Conservation (phyloP, 768 basidiomycete genomes). For the Lactarius vividus region DNA sequence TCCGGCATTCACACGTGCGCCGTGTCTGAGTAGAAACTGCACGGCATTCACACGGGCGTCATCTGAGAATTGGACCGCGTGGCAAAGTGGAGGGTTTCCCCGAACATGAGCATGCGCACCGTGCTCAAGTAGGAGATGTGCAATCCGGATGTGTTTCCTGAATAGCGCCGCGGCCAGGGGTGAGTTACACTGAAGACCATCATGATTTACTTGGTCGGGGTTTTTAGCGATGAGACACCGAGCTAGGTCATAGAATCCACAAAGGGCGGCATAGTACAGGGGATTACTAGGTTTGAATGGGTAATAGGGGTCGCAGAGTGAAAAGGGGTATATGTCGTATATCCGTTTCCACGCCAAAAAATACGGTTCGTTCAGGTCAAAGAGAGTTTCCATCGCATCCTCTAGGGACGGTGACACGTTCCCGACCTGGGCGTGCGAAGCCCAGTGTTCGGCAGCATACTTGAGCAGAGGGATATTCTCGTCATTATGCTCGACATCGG, state of each 20-base stretch:
- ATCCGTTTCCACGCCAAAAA: too few species aligned
- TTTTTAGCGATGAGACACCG: neutral
- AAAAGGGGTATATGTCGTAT: neutral
- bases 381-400: neutral
- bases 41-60: neutral
- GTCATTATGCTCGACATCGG: too few species aligned
- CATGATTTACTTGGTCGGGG: neutral
- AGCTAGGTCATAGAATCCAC: neutral
- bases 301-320: neutral
- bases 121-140: neutral
- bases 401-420: neutral
- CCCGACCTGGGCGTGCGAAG: neutral
- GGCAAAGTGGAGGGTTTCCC: neutral
- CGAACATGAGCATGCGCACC: neutral
- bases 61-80: neutral
- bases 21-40: neutral
- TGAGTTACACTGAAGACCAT: rapidly evolving
- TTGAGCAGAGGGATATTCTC: neutral
- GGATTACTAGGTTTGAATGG: neutral
- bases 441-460: neutral
- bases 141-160: neutral
- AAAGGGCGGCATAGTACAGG: neutral
- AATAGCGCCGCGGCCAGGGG: neutral
- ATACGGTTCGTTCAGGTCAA: neutral
- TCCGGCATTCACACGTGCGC: neutral